Percentiles rank a stretch among this genome's conserved stretches.
Conservation (phyloP, 805 yeast genomes). For the Cyberlindnera galapagoensis region DNA sequence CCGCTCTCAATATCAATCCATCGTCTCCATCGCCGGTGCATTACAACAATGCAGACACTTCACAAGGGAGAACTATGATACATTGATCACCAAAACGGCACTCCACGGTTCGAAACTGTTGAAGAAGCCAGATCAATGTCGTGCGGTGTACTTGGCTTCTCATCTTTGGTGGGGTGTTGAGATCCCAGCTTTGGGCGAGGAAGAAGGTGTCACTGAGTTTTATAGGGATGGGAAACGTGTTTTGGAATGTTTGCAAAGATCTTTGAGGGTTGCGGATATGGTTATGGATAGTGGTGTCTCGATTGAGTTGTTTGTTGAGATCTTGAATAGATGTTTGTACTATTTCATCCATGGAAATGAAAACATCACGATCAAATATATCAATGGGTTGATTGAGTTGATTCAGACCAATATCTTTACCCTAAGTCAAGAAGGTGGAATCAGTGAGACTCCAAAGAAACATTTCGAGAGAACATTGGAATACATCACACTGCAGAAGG, state of each 20-base stretch:
- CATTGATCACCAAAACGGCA: slow-evolving; percentile 77
- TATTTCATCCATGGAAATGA: slow-evolving; percentile 78
- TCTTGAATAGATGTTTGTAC: slow-evolving; percentile 77
- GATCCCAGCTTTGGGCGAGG: slow-evolving; percentile 38
- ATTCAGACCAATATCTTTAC: slow-evolving; percentile 53
- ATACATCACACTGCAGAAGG: slow-evolving; percentile 64
- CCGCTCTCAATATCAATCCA: slow-evolving; percentile 45
- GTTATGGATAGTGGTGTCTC: slow-evolving; percentile 76
- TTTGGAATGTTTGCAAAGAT: slow-evolving; percentile 83
- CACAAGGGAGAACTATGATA: slow-evolving; percentile 66
- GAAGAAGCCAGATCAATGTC: slow-evolving; percentile 91
- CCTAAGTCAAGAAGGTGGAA: slow-evolving; percentile 11
- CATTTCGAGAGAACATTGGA: slow-evolving; percentile 68
- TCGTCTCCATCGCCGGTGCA: slow-evolving; percentile 42
- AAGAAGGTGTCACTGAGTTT: slow-evolving; percentile 35
- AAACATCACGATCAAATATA: slow-evolving; percentile 61
- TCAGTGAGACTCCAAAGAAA: slow-evolving; percentile 23
- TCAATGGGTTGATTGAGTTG: slow-evolving; percentile 81
- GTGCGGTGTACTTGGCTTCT: slow-evolving; percentile 80
- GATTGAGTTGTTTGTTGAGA: slow-evolving; percentile 81
- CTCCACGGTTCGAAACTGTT: slow-evolving; percentile 81
- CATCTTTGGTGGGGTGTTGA: slow-evolving; percentile 94
- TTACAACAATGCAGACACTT: slow-evolving; percentile 47
- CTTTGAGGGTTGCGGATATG: slow-evolving; percentile 88
- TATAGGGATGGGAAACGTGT: slow-evolving; percentile 63